Evolutionary conservation across 495 filamentous ascomycete genomes (phyloP).

Genomic region (Penicillium egyptiacum): DNA sequence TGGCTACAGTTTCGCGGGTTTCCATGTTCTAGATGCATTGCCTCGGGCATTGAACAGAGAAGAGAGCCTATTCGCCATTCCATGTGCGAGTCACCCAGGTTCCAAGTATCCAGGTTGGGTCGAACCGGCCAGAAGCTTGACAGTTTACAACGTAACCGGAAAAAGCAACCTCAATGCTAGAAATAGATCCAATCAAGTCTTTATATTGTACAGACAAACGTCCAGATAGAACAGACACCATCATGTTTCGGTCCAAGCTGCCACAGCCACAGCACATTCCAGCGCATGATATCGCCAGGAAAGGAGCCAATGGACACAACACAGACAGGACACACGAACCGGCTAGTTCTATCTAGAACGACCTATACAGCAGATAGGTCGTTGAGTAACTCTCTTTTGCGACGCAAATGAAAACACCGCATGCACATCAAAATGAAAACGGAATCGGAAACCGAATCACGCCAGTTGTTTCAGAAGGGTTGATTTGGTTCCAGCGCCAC

Average conservation of each 20-base stretch:
- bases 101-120: neutral
- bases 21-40: too few relatives aligned
- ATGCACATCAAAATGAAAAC: constrained; percentile 30
- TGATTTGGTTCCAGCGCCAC: constrained; percentile 20
- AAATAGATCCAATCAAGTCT: constrained; percentile 9
- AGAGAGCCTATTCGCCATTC: too few relatives aligned
- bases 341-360: constrained; percentile 13
- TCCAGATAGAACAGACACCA: constrained; percentile 4
- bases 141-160: neutral
- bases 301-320: neutral
- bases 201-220: constrained; percentile 13
- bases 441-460: constrained; percentile 26
- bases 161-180: neutral
- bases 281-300: constrained; percentile 12
- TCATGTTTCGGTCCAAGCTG: neutral
- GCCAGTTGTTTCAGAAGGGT: constrained; percentile 19
- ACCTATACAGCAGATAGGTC: constrained; percentile 47
- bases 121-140: neutral
- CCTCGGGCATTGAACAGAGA: too few relatives aligned
- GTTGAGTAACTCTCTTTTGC: constrained; percentile 26
- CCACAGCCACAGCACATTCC: neutral
- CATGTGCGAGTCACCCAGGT: too few relatives aligned
- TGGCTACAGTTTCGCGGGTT: too few relatives aligned
- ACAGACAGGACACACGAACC: constrained; percentile 1
- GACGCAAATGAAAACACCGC: constrained; percentile 31